Conservation (phyloP, 495 filamentous ascomycete species). For the Cudoniella acicularis region DNA sequence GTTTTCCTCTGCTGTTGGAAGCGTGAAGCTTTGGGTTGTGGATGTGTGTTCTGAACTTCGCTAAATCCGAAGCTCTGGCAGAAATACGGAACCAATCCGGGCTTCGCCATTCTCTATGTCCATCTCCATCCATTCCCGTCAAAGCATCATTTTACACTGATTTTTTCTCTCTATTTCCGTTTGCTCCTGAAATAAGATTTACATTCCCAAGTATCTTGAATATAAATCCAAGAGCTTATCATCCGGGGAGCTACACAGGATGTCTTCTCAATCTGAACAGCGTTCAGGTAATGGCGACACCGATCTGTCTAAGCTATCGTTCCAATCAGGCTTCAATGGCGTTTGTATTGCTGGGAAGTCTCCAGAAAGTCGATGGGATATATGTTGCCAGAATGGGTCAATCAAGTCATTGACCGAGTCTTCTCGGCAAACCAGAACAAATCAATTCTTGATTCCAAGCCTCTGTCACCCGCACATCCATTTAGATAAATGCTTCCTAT, state of each 20-base stretch:
- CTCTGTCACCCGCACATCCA: conserved; percentile 76
- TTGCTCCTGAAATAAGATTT: background rate
- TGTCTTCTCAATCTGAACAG: background rate
- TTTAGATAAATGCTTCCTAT: conserved; percentile 70
- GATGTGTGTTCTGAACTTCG: background rate
- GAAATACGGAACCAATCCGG: background rate
- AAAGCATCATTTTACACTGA: no score
- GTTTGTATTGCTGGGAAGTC: conserved; percentile 21
- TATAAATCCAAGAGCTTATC: no score
- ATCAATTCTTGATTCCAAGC: conserved; percentile 46
- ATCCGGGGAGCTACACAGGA: no score
- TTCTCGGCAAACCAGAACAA: background rate
- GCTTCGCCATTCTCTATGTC: no score
- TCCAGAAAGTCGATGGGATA: conserved; percentile 18
- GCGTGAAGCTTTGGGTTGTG: background rate
- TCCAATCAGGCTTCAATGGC: conserved; percentile 14
- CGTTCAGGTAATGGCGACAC: background rate
- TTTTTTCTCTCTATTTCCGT: no score
- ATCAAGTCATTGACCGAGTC: conserved; percentile 13
- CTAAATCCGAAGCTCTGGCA: background rate
- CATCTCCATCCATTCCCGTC: no score
- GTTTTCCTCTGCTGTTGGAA: background rate
- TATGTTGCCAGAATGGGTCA: conserved; percentile 14
- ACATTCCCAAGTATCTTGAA: background rate
- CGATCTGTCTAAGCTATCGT: no score